Conservation (phyloP, 1,284 basidiomycete species). For the Pulchroboletus neoregius region DNA sequence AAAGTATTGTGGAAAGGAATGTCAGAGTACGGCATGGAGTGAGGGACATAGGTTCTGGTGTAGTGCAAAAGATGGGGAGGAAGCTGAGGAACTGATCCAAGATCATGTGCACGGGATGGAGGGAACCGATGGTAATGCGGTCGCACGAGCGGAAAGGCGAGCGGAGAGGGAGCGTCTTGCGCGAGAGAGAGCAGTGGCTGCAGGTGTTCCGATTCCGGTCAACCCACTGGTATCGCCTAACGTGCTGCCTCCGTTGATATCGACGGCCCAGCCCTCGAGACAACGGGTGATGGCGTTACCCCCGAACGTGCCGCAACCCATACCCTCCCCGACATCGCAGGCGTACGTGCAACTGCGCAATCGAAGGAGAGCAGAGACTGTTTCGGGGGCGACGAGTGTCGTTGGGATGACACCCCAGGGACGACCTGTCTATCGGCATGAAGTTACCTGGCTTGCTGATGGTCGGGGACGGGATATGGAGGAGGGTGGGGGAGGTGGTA, state of each 20-base stretch:
- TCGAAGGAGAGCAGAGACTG: slow-evolving; percentile 38
- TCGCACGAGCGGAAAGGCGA: slow-evolving; percentile 26
- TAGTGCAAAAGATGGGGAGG: slow-evolving; percentile 70
- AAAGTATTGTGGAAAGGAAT: slow-evolving; percentile 98
- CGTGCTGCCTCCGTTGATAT: slow-evolving; percentile 14
- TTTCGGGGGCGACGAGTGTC: slow-evolving; percentile 35
- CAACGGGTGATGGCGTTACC: slow-evolving; percentile 31
- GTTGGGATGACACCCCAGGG: slow-evolving; percentile 31
- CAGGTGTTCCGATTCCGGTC: slow-evolving; percentile 17
- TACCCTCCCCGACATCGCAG: slow-evolving; percentile 22
- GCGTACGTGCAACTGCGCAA: slow-evolving; percentile 27
- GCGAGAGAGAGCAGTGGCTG: slow-evolving; percentile 30
- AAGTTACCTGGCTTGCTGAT: slow-evolving; percentile 28
- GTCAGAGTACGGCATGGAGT: slow-evolving; percentile 96
- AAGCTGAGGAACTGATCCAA: slow-evolving; percentile 40
- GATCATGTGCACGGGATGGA: slow-evolving; percentile 21
- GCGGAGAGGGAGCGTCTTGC: slow-evolving; percentile 33
- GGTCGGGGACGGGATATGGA: slow-evolving; percentile 19
- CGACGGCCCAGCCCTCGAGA: slow-evolving; percentile 19
- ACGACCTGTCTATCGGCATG: slow-evolving; percentile 29
- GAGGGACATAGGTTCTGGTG: slow-evolving; percentile 95
- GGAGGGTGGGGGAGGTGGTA: slow-evolving; percentile 18
- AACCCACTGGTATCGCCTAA: slow-evolving; percentile 18
- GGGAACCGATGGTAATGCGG: slow-evolving; percentile 7
- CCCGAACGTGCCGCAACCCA: slow-evolving; percentile 25